These are phyloP conservation scores for Claviceps monticola DNA, from an alignment of 2,329 filamentous ascomycete genomes.

Conservation along the genomic window DNA sequence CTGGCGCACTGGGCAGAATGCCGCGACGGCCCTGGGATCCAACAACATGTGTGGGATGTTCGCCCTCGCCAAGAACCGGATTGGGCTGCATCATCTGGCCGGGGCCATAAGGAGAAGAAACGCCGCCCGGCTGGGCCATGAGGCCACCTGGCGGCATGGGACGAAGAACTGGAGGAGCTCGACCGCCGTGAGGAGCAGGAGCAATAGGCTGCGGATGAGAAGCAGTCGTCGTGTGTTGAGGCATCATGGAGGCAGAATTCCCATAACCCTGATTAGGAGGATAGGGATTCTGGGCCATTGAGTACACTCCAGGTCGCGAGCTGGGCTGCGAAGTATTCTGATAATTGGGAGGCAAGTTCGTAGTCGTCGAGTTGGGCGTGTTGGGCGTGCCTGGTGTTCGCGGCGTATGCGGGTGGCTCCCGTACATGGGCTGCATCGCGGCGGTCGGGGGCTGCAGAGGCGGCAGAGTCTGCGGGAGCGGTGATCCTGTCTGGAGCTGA, in stretches of 20 bases:
- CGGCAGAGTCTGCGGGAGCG: constrained; percentile 39
- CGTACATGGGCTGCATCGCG: constrained; percentile 34
- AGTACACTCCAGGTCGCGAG: constrained; percentile 35
- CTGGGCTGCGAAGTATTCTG: constrained; percentile 35
- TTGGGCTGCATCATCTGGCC: constrained; percentile 42
- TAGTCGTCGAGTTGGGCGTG: constrained; percentile 38
- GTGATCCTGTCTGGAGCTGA: constrained; percentile 33
- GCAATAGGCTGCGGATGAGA: constrained; percentile 65
- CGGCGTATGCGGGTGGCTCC: constrained; percentile 46
- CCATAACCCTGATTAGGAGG: constrained; percentile 41
- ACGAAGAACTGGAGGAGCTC: constrained; percentile 46
- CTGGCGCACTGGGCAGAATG: constrained; percentile 81
- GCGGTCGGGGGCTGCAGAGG: constrained; percentile 36
- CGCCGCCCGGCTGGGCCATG: constrained; percentile 38
- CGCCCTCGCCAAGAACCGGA: constrained; percentile 40
- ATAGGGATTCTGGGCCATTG: constrained; percentile 43
- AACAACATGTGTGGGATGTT: constrained; percentile 78
- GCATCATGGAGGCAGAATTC: constrained; percentile 47
- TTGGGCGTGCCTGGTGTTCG: constrained; percentile 49
- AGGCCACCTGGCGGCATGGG: constrained; percentile 58
- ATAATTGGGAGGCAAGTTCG: constrained; percentile 36
- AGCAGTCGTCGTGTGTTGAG: constrained; percentile 50
- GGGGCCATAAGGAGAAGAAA: constrained; percentile 47
- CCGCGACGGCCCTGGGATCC: constrained; percentile 87
- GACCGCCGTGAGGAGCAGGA: constrained; percentile 48